These are phyloP conservation scores for Penicillium polonicum DNA, from an alignment of 2,329 filamentous ascomycete genomes.

Conservation along the genomic window DNA sequence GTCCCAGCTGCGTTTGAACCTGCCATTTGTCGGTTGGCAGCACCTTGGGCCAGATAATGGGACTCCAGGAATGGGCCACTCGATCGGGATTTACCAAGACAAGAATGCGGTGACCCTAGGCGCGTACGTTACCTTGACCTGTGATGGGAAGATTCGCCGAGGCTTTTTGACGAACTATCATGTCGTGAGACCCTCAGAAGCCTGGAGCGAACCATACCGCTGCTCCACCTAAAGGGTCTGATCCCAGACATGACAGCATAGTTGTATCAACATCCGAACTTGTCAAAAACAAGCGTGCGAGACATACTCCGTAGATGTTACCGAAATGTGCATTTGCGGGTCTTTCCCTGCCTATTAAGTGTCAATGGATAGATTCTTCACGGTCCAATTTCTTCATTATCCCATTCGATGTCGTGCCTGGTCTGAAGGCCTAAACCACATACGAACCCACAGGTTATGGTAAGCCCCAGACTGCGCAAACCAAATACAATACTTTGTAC, in stretches of 20 bases:
- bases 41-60: too few species aligned
- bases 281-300: neutral
- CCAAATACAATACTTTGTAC: too few species aligned
- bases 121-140: too few species aligned
- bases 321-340: neutral
- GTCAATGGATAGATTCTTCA: neutral
- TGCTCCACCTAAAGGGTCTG: neutral
- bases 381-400: neutral
- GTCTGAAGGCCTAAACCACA: neutral
- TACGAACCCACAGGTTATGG: neutral
- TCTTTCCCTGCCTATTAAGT: neutral
- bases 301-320: neutral
- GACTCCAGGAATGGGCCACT: too few species aligned
- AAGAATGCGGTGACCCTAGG: too few species aligned
- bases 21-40: too few species aligned
- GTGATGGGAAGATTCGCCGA: too few species aligned
- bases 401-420: neutral
- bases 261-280: neutral
- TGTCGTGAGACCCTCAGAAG: too few species aligned
- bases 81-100: too few species aligned
- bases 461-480: neutral
- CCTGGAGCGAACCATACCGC: neutral
- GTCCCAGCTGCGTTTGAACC: too few species aligned
- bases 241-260: constrained; percentile 5
- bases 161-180: too few species aligned